Base-by-base conservation (phyloP, 768 basidiomycete species). In the Dictyophora rubrovolvata region DNA sequence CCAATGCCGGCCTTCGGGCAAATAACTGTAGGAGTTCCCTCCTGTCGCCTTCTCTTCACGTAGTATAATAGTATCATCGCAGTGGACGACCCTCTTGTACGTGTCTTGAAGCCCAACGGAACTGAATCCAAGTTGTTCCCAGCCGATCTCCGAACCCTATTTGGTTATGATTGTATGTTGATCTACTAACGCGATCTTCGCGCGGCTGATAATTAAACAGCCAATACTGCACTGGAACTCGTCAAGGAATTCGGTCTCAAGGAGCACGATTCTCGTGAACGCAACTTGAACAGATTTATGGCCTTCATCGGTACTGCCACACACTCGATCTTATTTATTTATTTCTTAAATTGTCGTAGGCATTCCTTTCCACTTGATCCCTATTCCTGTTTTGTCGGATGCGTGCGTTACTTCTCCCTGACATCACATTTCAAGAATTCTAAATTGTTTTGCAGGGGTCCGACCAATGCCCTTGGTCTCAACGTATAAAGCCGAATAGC, bases 231-330 rank as follows among this genome's bases (percentile, higher is more conserved):
- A 23, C 73, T 70, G 56, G 64, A 69, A 22, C 69, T 86, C 48
- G 66, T 82, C 54, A 68, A 64, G 23, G 80, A 84, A 55, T 83
- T 81, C 62, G 77, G 70, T 1, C 73, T 86, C 16, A 67, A 65
- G 6, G 75, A 73, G 35, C 71, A 75, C 20, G 73, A 75, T 1
- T 65, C 71, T 12, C 67, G 73, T 33, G 72, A 77, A 54, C 70
- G 59, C 61, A 82, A 82, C 64, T 67, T 80, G 51, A 81, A 78
- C 61, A 68, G 73, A n/a, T 84, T 85, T 66, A 73, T 84, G 68
- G 68, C 74, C 33, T 77, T 80, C 64, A 78, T 82, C 57, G 83
- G 83, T 79, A 61, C 64, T 22, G 37, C 8, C 22, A 18, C 36
- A 12, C 14, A 14, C 23, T 55, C 21, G 16, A 23, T 48, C 17